A percentile compares a stretch with the other conserved stretches of the same genome.
These are phyloP conservation scores for Athelia sp. DNA, from an alignment of 1,284 basidiomycete genomes.

Conservation along the genomic window DNA sequence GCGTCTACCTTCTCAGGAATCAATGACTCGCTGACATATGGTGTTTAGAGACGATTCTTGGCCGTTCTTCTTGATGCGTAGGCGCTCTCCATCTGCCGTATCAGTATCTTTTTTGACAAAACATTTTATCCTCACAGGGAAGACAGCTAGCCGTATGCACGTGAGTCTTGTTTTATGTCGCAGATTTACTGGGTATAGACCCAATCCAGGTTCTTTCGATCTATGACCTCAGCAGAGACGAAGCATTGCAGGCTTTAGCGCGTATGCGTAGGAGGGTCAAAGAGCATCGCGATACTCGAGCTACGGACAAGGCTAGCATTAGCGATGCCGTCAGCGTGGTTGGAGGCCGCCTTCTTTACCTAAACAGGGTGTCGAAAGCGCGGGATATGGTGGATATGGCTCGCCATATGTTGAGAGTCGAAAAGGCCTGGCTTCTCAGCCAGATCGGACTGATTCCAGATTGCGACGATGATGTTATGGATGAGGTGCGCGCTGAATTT, in stretches of 20 bases:
- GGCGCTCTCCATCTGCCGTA: constrained; percentile 19
- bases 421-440: constrained; percentile 75
- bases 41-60: constrained; percentile 68
- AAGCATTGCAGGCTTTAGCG: constrained; percentile 57
- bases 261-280: constrained; percentile 40
- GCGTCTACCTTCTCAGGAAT: constrained; percentile 20
- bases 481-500: constrained; percentile 44
- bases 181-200: background rate
- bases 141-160: constrained; percentile 69
- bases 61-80: constrained; percentile 65
- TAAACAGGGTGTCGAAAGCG: constrained; percentile 58
- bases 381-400: constrained; percentile 62
- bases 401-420: constrained; percentile 55
- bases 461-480: constrained; percentile 85
- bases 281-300: constrained; percentile 11
- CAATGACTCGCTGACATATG: constrained; percentile 2
- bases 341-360: constrained; percentile 75
- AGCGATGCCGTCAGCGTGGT: constrained; percentile 53
- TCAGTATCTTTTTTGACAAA: constrained; percentile 1
- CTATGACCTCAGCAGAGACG: constrained; percentile 60
- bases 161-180: constrained; percentile 28
- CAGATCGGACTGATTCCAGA: constrained; percentile 64
- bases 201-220: constrained; percentile 59
- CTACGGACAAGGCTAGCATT: constrained; percentile 32
- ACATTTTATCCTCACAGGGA: constrained; percentile 37